Conservation (phyloP, 768 basidiomycete genomes). For the Leccinum barrowsii region DNA sequence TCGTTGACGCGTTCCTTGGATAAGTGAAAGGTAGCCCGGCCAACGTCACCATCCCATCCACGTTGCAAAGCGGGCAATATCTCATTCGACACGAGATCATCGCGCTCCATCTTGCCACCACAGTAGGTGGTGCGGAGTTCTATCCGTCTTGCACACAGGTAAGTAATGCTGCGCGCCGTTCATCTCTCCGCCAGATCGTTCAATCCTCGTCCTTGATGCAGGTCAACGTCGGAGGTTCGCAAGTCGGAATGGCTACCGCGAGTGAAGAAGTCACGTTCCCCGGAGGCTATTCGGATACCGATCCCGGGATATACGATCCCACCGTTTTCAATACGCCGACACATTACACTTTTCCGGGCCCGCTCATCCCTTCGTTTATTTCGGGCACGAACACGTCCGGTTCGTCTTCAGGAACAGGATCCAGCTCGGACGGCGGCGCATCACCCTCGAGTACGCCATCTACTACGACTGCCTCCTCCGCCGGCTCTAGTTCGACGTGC, state of each 20-base stretch:
- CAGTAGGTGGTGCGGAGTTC: conserved; percentile 68
- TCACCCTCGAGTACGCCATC: conserved; percentile 6
- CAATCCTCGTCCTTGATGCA: conserved; percentile 24
- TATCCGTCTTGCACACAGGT: conserved; percentile 67
- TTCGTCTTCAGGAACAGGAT: conserved; percentile 5
- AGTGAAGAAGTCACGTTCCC: conserved; percentile 62
- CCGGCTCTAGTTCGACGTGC: conserved; percentile 10
- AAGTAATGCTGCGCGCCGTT: conserved; percentile 14
- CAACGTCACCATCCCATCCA: conserved; percentile 43
- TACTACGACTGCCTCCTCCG: not conserved
- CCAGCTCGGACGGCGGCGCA: not conserved
- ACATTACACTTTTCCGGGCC: conserved; percentile 52
- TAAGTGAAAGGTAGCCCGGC: conserved; percentile 41
- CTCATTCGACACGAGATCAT: conserved; percentile 79
- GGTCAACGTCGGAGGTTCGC: conserved; percentile 52
- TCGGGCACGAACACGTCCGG: conserved; percentile 14
- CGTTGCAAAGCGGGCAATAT: conserved; percentile 66
- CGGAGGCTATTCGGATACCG: conserved; percentile 66
- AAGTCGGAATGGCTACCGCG: conserved; percentile 42
- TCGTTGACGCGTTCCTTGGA: not conserved
- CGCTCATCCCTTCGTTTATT: conserved; percentile 43
- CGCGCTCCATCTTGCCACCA: conserved; percentile 64
- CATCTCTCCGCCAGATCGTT: not conserved
- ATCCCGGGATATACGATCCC: conserved; percentile 69
- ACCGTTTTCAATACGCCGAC: conserved; percentile 32